Conservation (phyloP, 345 rosid genomes). For the Gossypium mustelinum region DNA sequence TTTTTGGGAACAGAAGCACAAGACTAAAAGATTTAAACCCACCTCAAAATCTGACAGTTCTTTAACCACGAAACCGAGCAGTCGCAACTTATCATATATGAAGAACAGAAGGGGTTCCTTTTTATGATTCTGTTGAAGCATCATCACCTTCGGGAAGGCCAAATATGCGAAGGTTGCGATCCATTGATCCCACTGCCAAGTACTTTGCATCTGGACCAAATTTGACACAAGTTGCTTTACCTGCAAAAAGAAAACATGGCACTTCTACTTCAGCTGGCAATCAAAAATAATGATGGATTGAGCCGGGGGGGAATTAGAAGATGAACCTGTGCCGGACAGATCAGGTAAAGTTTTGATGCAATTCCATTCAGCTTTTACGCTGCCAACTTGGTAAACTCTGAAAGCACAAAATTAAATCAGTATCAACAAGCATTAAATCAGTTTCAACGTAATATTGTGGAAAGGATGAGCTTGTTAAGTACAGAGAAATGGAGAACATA, state of each 20-base stretch:
- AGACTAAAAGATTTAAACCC: background rate
- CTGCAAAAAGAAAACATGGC: slow-evolving; percentile 30
- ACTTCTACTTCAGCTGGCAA: background rate
- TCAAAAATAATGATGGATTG: background rate
- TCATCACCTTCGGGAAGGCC: slow-evolving; percentile 60
- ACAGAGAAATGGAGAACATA: background rate
- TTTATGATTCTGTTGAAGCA: slow-evolving; percentile 38
- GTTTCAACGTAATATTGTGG: background rate
- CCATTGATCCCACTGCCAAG: slow-evolving; percentile 90
- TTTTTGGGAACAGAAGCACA: background rate
- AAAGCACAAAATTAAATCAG: slow-evolving; percentile 15
- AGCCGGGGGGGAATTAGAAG: background rate
- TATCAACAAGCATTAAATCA: background rate
- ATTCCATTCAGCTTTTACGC: slow-evolving; percentile 93
- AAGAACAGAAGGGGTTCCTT: background rate
- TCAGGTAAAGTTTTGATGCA: slow-evolving; percentile 85
- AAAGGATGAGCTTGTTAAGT: background rate
- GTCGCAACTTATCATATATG: background rate
- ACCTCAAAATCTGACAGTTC: background rate
- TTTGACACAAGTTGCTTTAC: slow-evolving; percentile 64
- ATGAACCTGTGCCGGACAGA: slow-evolving; percentile 86
- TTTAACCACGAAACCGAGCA: background rate
- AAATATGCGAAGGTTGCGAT: slow-evolving; percentile 76
- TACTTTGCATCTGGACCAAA: slow-evolving; percentile 82
- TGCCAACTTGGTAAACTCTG: slow-evolving; percentile 86